Evolutionary conservation across 2,329 filamentous ascomycete species (phyloP), one percentile per base, ranked within the genome.

Genomic region (Trichoderma brevicompactum): DNA sequence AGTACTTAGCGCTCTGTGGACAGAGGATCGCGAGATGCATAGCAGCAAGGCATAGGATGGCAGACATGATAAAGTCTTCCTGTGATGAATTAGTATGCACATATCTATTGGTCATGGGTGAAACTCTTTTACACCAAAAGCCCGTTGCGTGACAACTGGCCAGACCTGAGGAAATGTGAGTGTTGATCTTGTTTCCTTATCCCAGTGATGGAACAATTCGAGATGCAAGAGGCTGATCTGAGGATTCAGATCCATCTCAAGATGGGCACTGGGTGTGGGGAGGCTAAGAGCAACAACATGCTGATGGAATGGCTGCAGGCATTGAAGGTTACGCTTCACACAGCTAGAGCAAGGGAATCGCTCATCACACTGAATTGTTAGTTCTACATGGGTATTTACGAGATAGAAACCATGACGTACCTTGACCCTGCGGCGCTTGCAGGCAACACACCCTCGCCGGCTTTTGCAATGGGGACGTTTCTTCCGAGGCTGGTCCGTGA

Each of bases 401-500:
- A 5, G 15, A n/a, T 4, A 1, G 3, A n/a, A 10, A 58, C 10
- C 1, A 9, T n/a, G 23, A 19, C 55, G 15, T 36, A 46, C 41
- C 12, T 58, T 58, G 41, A 58, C 41, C 34, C 55, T 58, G n/a
- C 32, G 41, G 10, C 41, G 55, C 32, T 58, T 58, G 54, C 41
- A 46, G 44, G 40, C 23, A 40, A 36, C 15, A 10, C 53, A 56
- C 7, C 41, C 41, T 36, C 41, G 41, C n/a, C 54, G 41, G 43
- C 54, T 58, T 15, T 58, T 58, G 28, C 43, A 36, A 36, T 46
- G 41, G 41, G 41, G 41, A 3, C 32, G 55, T 12, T 58, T 58
- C 41, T 58, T 58, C n/a, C 41, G 41, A 17, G 10, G 17, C 41
- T 48, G 41, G n/a, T 32, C 41, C 32, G 36, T 12, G 41, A 5